Base-by-base conservation (phyloP, 1,284 basidiomycete genomes). In the Serendipita sp. region DNA sequence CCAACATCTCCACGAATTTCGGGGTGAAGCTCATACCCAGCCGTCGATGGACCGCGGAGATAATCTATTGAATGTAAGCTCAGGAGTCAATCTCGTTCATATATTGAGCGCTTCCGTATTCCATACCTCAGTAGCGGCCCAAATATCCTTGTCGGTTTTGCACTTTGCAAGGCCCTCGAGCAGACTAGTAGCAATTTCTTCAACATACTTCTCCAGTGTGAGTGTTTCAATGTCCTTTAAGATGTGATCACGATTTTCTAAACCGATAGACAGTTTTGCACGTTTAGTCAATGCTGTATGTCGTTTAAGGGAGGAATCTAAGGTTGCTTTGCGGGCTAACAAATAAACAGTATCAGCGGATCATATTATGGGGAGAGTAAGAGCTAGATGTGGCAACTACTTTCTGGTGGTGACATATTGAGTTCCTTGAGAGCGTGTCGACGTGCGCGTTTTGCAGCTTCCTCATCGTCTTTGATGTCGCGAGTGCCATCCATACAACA, bases 201-300 rank as follows among this genome's bases (percentile, higher is more conserved):
- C 94, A 61, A 95, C 79, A 72, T 99, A 98, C 74, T 97, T 99
- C 74, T 93, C 92, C 60, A 99, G 78, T 2, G 91, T 87, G 55
- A 99, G 80, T 0, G 85, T 80, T 65, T 91, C 85, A 66, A 96
- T 84, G 70, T 99, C 96, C 74, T 94, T 95, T 70, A 94, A 76
- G 64, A 96, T 83, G 68, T 88, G 85, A 67, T 93, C 90, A 61
- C 83, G 83, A 70, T 89, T 85, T 66, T 92, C 91, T 34, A 78
- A 71, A 60, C 87, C 85, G 69, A 93, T 77, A 38, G 88, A 89
- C 70, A 85, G 88, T 43, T 85, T 82, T 69, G 95, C 86, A 42
- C 89, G 84, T 73, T 94, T 97, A 67, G 96, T 90, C 66, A 95
- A 81, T 1, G 91, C 90, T 0, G 92, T 96, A 72, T 98, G 93